These are phyloP conservation scores for Corymbia maculata DNA, from an alignment of 345 rosid genomes.

Conservation along the genomic window DNA sequence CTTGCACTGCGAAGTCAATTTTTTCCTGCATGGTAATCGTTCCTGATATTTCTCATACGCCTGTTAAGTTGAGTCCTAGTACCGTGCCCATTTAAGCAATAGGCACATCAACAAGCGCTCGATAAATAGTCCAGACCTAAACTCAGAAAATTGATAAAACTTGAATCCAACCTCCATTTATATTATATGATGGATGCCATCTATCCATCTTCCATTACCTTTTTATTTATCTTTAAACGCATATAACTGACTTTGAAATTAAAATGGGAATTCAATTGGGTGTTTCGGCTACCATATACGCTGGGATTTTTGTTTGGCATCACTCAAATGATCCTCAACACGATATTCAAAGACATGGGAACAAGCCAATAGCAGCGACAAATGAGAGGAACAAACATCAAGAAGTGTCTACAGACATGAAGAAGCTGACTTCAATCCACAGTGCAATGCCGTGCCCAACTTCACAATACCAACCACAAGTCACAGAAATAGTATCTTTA, in stretches of 20 bases:
- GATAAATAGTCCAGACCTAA: too few relatives aligned
- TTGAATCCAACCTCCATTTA: neutral
- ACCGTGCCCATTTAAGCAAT: neutral
- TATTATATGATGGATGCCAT: neutral
- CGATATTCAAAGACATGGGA: neutral
- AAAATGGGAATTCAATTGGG: neutral
- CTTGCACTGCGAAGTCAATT: neutral
- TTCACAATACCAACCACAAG: neutral
- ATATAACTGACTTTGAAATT: neutral
- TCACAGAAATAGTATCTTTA: neutral
- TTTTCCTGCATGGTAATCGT: neutral
- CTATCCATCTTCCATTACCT: neutral
- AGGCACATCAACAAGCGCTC: neutral
- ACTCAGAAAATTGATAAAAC: too few relatives aligned
- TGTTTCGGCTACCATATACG: constrained; percentile 35
- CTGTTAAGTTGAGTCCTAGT: neutral
- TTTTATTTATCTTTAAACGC: too few relatives aligned
- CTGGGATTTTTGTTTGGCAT: constrained; percentile 32
- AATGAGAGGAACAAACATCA: neutral
- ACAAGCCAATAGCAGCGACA: neutral
- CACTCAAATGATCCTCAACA: neutral
- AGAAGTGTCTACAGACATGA: neutral
- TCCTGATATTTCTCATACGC: neutral
- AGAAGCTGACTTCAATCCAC: neutral
- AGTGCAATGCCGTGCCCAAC: neutral